phyloP scores from a whole-genome alignment of 148 eudicot species.

The Talinum fruticosum region DNA sequence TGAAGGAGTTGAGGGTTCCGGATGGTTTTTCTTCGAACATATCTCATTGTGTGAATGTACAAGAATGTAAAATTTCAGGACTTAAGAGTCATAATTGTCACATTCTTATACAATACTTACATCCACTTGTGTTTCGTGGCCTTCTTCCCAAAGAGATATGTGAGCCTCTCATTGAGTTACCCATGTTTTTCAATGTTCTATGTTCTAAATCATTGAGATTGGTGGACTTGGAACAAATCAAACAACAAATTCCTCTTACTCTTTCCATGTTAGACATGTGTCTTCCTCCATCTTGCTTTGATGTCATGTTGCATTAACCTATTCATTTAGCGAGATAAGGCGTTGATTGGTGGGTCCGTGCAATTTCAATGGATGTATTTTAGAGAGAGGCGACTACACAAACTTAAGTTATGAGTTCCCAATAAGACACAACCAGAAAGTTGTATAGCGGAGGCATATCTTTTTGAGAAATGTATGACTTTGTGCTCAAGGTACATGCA shows the following conservation, averaged over 20 bases:
- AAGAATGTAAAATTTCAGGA: not conserved
- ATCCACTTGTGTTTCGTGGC: not conserved
- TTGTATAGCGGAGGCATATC: not conserved
- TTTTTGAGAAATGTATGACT: not conserved
- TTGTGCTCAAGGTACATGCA: not conserved
- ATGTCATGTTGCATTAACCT: not conserved
- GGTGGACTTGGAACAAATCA: not conserved
- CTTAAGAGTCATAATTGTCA: not conserved
- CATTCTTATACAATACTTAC: not conserved
- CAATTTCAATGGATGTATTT: slow-evolving; percentile 3
- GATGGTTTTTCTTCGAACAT: not conserved
- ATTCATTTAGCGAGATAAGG: not conserved
- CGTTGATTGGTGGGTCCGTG: not conserved
- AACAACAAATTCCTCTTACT: not conserved
- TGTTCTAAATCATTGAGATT: not conserved
- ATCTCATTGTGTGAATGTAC: not conserved
- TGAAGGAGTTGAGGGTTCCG: not conserved
- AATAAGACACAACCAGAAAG: not conserved
- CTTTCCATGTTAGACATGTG: not conserved
- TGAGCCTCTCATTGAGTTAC: not conserved
- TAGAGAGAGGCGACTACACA: not conserved
- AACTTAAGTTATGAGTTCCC: not conserved
- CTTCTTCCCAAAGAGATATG: not conserved
- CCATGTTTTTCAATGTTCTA: not conserved
- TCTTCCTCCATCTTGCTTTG: not conserved